Evolutionary conservation across 176 grass and related monocot genomes (phyloP), one percentile per base, ranked within the genome.

Genomic region (Tillandsia fasciculata): DNA sequence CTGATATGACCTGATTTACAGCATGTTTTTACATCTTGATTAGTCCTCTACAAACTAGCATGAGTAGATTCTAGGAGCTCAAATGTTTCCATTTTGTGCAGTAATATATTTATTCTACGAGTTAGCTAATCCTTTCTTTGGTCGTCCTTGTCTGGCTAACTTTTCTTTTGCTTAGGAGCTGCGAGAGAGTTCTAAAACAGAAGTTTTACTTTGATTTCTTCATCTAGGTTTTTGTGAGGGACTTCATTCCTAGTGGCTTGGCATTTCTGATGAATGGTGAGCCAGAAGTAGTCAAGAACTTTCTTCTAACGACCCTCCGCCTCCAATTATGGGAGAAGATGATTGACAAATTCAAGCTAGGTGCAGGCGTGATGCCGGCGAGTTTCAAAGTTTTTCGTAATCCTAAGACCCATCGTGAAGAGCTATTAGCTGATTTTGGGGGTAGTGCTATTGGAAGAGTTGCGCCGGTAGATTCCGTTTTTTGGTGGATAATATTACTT

Each of bases 401-500:
- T 33, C 71, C 64, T 48, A 65, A 51, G 1, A 18, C 59, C 3
- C 78, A 80, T 12, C 81, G 75, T 79, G 91, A 96, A 77, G 82
- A 67, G 49, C 75, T 96, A 71, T 52, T 82, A 80, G 91, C 91
- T 79, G 91, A 96, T 86, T 96, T 96, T 75, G 91, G 91, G 27
- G 91, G 86, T 76, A 96, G 75, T 74, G 91, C 91, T 12, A 96
- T 96, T 51, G 91, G 92, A 50, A 83, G 92, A 69, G 92, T 96
- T 80, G 88, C 92, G 28, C 92, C 92, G 64, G 83, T 96, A 42
- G 92, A 96, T 77, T 96, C 92, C 70, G 92, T 85, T 10, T 84
- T 96, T 81, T 96, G 92, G 92, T 96, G 92, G 92, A 96, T 96
- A 66, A 77, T 96, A 79, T 77, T 96, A 24, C 83, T 96, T 71